Evolutionary conservation across 176 grass and related monocot species (phyloP).

Genomic region (Canna indica): DNA sequence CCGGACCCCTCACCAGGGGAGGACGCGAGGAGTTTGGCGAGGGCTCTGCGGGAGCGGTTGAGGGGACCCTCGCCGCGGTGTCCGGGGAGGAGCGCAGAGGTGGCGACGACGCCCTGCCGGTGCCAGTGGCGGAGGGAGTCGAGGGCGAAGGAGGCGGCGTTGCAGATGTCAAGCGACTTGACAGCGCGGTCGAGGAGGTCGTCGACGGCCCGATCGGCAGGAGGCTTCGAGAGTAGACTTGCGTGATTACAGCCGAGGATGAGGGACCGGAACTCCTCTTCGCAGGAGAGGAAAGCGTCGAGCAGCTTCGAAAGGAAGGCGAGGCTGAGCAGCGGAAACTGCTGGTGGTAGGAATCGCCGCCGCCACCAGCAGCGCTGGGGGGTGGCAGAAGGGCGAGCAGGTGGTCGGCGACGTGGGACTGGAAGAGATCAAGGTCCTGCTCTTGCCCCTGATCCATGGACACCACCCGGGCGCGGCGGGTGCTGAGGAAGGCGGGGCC

Average conservation of each 20-base stretch:
- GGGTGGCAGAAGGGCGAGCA: slow-evolving; percentile 28
- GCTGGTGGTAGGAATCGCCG: background rate
- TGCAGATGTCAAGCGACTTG: slow-evolving; percentile 82
- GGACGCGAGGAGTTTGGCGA: slow-evolving; percentile 32
- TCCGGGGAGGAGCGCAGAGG: slow-evolving; percentile 36
- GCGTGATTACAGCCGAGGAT: slow-evolving; percentile 16
- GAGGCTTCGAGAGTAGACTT: slow-evolving; percentile 25
- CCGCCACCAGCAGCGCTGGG: background rate
- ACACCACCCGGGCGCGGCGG: slow-evolving; percentile 57
- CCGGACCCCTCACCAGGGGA: slow-evolving; percentile 1
- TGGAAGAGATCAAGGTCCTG: slow-evolving; percentile 48
- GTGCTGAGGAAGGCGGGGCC: slow-evolving; percentile 49
- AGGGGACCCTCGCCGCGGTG: background rate
- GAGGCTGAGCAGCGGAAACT: slow-evolving; percentile 30
- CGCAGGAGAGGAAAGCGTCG: slow-evolving; percentile 43
- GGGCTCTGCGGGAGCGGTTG: slow-evolving; percentile 53
- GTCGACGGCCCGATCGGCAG: slow-evolving; percentile 44
- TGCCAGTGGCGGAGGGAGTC: slow-evolving; percentile 45
- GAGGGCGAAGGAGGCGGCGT: slow-evolving; percentile 56
- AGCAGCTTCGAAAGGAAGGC: slow-evolving; percentile 74
- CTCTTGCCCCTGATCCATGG: slow-evolving; percentile 56
- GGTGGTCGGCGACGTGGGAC: slow-evolving; percentile 50
- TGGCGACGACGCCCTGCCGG: slow-evolving; percentile 51
- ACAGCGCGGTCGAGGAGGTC: slow-evolving; percentile 69
- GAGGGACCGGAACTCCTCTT: slow-evolving; percentile 44